Conservation (phyloP, 176 grass and related monocot species). For the Paspalum vaginatum region DNA sequence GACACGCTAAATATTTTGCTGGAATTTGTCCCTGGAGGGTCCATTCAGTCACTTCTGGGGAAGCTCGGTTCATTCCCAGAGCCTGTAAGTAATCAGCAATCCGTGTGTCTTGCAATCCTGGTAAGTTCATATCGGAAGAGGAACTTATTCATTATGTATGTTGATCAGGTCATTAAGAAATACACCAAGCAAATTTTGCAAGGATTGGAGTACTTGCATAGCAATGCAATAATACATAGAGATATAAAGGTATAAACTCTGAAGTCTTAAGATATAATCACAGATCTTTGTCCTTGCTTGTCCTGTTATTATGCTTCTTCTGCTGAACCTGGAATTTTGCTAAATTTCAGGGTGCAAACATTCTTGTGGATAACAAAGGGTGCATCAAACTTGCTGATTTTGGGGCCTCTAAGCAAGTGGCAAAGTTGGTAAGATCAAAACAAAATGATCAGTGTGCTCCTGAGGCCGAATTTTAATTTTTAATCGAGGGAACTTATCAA, state of each 20-base stretch:
- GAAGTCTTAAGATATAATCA: constrained; percentile 13
- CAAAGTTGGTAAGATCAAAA: constrained; percentile 69
- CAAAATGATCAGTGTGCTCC: constrained; percentile 8
- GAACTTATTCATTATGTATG: constrained; percentile 32
- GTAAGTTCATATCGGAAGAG: background rate
- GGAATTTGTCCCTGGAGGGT: constrained; percentile 97
- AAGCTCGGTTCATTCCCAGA: constrained; percentile 96
- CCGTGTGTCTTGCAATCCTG: constrained; percentile 4
- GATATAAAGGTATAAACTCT: constrained; percentile 85
- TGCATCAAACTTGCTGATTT: constrained; percentile 99
- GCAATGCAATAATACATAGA: constrained; percentile 94
- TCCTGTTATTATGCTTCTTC: constrained; percentile 1
- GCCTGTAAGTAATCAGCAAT: constrained; percentile 62
- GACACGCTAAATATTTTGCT: constrained; percentile 86
- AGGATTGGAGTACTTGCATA: constrained; percentile 97
- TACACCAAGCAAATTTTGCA: constrained; percentile 93
- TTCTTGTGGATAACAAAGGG: constrained; percentile 99
- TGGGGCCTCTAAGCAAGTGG: constrained; percentile 98
- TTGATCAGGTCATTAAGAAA: constrained; percentile 92
- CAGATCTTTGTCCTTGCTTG: background rate
- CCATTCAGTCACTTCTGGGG: constrained; percentile 91
- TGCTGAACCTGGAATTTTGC: constrained; percentile 17
- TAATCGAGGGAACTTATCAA: background rate
- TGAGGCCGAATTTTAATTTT: background rate
- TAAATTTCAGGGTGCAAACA: constrained; percentile 89